Conservation (phyloP, 305 asterid genomes). For the Rubia balearica region DNA sequence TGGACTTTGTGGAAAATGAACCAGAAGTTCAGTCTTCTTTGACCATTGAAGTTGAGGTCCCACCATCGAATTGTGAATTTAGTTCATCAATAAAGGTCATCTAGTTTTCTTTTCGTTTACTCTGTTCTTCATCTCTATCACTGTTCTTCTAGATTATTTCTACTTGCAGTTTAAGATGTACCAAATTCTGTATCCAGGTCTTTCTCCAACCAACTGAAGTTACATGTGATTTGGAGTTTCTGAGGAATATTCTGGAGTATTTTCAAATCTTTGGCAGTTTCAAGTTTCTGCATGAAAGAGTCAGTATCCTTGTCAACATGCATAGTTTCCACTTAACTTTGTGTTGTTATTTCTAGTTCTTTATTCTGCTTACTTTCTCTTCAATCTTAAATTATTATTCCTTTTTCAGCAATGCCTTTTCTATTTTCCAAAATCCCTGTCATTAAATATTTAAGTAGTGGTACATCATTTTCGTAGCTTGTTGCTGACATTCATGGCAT, state of each 20-base stretch:
- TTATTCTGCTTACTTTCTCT: neutral
- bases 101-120: constrained; percentile 9
- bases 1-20: constrained; percentile 30
- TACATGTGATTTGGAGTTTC: constrained; percentile 48
- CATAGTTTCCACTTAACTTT: neutral
- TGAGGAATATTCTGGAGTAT: constrained; percentile 53
- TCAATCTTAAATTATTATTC: neutral
- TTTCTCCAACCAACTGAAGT: constrained; percentile 51
- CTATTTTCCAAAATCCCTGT: neutral
- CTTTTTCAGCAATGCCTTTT: neutral
- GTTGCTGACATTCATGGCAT: neutral
- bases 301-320: constrained; percentile 22
- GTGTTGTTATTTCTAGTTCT: neutral
- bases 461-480: neutral
- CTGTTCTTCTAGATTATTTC: neutral
- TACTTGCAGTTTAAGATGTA: neutral
- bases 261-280: constrained; percentile 35
- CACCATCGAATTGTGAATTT: constrained; percentile 37
- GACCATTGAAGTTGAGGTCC: constrained; percentile 54
- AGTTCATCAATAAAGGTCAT: constrained; percentile 64
- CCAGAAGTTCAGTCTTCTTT: constrained; percentile 47
- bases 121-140: constrained; percentile 1
- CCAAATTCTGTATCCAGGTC: constrained; percentile 36
- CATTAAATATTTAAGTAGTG: neutral
- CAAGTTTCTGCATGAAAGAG: constrained; percentile 73